Evolutionary conservation across 1,139 yeast genomes (phyloP), one percentile per base, ranked within the genome.

Genomic region (Suhomyces anneliseae): DNA sequence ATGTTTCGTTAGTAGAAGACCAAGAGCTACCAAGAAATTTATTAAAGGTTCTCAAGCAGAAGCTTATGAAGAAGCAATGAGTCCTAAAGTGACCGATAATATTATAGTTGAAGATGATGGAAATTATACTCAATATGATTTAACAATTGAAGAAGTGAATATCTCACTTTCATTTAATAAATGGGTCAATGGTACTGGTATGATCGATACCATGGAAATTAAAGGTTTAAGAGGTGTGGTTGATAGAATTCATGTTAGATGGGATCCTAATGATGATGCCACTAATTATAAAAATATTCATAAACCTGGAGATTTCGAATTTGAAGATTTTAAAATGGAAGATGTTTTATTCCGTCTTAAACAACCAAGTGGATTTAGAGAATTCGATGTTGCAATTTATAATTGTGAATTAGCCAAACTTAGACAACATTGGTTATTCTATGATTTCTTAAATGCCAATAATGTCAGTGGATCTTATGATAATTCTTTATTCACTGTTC

Each of bases 61-160:
- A 42, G 89, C 87, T 0, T 79, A 79, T 37, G 83, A 83, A 7
- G 79, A 76, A 24, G 67, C 58, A 64, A 68, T 56, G 60, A 59
- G 44, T 38, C 52, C 46, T 55, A 61, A 53, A 12, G 61, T 56
- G 10, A 42, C 43, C 33, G 75, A 56, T 11, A 44, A 40, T 10
- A 52, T 47, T 3, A 62, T 70, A 26, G 72, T 66, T 9, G 76
- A 68, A 36, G 96, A 92, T 57, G 96, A 90, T 61, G 97, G 97
- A 0, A 93, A 93, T 64, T 93, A 92, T 63, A 92, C 99, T 0
- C 99, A 93, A 61, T 93, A 87, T 64, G 99, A 93, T 65, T 66
- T 93, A 35, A 89, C 96, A 0, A 86, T 93, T 26, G 97, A 92
- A 53, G 89, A 87, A 52, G 86, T 92, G 7, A 85, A 86, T 46